Evolutionary conservation across 1,284 basidiomycete species (phyloP), one percentile per base, ranked within the genome.

Genomic region (Coniophora puteana): DNA sequence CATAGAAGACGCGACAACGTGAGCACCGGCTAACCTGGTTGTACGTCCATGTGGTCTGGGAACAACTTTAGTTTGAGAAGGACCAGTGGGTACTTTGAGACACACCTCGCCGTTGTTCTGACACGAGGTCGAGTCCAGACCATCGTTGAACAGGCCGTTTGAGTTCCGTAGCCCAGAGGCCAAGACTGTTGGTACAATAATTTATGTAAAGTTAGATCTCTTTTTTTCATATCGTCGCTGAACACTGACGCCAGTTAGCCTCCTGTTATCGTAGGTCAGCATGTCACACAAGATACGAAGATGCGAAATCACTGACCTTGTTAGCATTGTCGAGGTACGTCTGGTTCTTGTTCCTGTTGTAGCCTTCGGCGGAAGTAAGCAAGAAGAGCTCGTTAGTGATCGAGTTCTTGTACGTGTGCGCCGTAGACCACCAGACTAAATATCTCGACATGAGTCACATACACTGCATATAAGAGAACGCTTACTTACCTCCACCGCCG

Each of bases 321-420:
- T 65, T 50, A 0, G 75, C 76, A 48, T 78, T 76, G 31, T 61
- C 55, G 20, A 76, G 63, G 49, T 72, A 72, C 0, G 57, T 55
- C 20, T 59, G 49, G 20, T 65, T 62, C 1, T 54, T 40, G 28
- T 56, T 66, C 38, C 71, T 59, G 31, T 69, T 47, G 51, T 70
- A 76, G 10, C 68, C 72, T 27, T 57, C 45, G 4, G 74, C 74
- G 2, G 76, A 78, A 10, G 67, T 62, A 29, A 69, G 57, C 16
- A 78, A 59, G 59, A 74, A 78, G 8, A 78, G 61, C 42, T 77
- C 66, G 47, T 78, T 78, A 16, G 76, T 78, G 43, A 78, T 69
- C 5, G 76, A 72, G 43, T 78, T 77, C 58, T 78, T 78, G 62
- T 78, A 78, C 0, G 63, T 69, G 49, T 72, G 70, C 16, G 62